phyloP scores from a whole-genome alignment of 108 stramenopile genomes.

The Discostella pseudostelligera region DNA sequence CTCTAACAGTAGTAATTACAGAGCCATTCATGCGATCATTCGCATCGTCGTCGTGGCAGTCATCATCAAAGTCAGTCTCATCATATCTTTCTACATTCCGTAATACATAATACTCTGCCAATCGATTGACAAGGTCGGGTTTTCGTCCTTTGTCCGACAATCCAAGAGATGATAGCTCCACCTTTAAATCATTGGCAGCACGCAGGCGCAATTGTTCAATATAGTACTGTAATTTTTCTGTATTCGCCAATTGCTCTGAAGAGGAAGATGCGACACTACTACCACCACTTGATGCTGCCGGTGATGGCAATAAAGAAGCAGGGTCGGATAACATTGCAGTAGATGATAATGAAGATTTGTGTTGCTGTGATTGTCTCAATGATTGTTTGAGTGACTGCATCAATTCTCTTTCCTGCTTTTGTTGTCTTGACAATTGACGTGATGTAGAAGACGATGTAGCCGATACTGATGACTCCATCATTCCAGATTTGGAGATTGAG shows the following conservation, averaged over 20 bases:
- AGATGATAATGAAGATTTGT: background rate
- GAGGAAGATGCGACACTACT: background rate
- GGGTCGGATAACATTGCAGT: background rate
- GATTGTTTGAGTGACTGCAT: slow-evolving; percentile 37
- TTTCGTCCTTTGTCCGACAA: slow-evolving; percentile 69
- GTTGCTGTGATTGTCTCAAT: slow-evolving; percentile 14
- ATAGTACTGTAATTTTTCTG: slow-evolving; percentile 23
- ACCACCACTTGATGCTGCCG: background rate
- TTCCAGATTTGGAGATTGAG: background rate
- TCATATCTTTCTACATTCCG: slow-evolving; percentile 18
- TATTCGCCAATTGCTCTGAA: slow-evolving; percentile 1
- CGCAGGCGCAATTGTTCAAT: slow-evolving; percentile 45
- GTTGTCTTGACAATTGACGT: slow-evolving; percentile 22
- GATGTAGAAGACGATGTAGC: slow-evolving; percentile 4
- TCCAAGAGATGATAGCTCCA: slow-evolving; percentile 51
- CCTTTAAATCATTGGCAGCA: slow-evolving; percentile 73
- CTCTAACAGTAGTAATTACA: slow-evolving; percentile 1
- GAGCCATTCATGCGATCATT: background rate
- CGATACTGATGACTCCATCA: too few relatives aligned
- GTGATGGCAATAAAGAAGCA: background rate
- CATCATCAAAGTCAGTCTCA: slow-evolving; percentile 18
- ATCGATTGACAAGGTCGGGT: slow-evolving; percentile 72
- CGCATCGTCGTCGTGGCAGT: slow-evolving; percentile 17
- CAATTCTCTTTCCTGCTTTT: slow-evolving; percentile 23
- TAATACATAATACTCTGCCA: slow-evolving; percentile 60